These are phyloP conservation scores for Cercospora sp. DNA, from an alignment of 2,329 filamentous ascomycete genomes.

Conservation along the genomic window DNA sequence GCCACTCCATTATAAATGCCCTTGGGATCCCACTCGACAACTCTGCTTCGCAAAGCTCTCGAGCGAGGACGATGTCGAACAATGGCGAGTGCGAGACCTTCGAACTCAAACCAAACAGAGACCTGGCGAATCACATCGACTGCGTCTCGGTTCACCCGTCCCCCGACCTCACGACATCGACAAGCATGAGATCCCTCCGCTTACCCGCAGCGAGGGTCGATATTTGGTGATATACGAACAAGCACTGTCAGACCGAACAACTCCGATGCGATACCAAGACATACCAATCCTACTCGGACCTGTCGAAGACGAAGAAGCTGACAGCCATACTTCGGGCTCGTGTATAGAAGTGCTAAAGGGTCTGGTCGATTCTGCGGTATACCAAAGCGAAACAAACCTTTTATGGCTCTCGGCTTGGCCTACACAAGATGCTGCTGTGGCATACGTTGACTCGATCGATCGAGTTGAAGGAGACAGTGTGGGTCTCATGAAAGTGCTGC, in stretches of 20 bases:
- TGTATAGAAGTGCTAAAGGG: conserved; percentile 2
- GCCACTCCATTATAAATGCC: conserved; percentile 3
- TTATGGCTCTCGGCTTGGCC: conserved; percentile 17
- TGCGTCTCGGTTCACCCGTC: conserved; percentile 8
- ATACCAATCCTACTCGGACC: conserved; percentile 7
- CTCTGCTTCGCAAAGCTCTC: conserved; percentile 13
- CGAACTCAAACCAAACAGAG: background rate
- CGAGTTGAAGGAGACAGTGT: conserved; percentile 6
- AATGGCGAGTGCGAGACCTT: conserved; percentile 6
- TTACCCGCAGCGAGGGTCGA: background rate
- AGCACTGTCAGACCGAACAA: conserved; percentile 2
- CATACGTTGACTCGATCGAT: conserved; percentile 9
- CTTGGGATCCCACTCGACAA: conserved; percentile 2
- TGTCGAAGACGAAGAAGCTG: background rate
- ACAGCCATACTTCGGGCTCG: background rate
- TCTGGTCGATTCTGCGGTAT: conserved; percentile 10
- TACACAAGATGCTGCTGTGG: conserved; percentile 10
- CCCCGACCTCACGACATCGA: background rate
- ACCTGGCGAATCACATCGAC: conserved; percentile 3
- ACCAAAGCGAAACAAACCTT: conserved; percentile 11
- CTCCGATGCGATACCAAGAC: conserved; percentile 6
- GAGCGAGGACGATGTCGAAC: background rate
- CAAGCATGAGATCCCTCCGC: background rate
- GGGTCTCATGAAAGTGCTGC: conserved; percentile 7
- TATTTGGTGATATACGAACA: conserved; percentile 18